Conservation (phyloP, 2,329 filamentous ascomycete genomes). For the Trichoderma semiorbis region DNA sequence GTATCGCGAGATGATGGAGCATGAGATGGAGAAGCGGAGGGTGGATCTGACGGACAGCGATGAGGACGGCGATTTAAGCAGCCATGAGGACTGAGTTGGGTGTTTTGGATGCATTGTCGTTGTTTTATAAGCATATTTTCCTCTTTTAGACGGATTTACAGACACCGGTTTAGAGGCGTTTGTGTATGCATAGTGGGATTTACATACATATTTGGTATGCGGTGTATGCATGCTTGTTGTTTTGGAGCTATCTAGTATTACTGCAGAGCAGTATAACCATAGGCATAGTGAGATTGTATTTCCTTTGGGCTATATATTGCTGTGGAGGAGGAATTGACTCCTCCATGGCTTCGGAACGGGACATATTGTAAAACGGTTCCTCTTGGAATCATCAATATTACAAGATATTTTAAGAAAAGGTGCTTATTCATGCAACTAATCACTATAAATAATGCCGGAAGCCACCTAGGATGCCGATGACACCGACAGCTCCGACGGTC, state of each 20-base stretch:
- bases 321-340: not conserved
- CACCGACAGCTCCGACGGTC: not conserved
- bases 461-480: not conserved
- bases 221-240: not conserved
- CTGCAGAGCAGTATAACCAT: not conserved
- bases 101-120: not conserved
- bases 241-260: not conserved
- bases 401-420: not conserved
- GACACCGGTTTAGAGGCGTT: constrained; percentile 9
- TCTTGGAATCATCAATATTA: not conserved
- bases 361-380: not conserved
- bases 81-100: constrained; percentile 27
- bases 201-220: not conserved
- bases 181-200: not conserved
- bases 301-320: not conserved
- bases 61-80: constrained; percentile 42
- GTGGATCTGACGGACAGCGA: constrained; percentile 47
- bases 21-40: constrained; percentile 58
- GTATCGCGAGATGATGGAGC: constrained; percentile 88
- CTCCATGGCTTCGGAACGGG: not conserved
- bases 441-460: not conserved
- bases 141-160: not conserved
- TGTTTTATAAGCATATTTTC: not conserved
- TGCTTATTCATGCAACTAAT: not conserved
- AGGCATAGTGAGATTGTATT: not conserved